Conservation (phyloP, 2,329 filamentous ascomycete species). For the Hypomyces rosellus region DNA sequence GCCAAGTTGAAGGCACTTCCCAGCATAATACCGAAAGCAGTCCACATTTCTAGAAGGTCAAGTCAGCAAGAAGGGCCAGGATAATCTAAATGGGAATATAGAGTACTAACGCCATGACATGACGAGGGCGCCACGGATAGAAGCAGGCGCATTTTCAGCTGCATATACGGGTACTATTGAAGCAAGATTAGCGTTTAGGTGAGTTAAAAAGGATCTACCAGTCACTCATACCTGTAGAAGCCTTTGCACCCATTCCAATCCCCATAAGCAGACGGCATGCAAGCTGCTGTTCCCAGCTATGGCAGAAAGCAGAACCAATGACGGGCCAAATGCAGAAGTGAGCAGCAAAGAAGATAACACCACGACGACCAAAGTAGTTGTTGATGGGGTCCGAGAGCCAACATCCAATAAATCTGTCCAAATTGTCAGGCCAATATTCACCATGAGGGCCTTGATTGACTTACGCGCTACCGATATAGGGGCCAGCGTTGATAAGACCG, state of each 20-base stretch:
- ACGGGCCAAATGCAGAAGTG: slow-evolving; percentile 61
- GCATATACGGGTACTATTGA: slow-evolving; percentile 66
- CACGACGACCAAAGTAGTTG: slow-evolving; percentile 36
- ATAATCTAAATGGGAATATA: not conserved
- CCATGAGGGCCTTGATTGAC: slow-evolving; percentile 18
- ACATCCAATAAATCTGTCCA: slow-evolving; percentile 41
- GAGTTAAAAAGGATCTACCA: too few relatives aligned
- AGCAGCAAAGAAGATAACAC: slow-evolving; percentile 64
- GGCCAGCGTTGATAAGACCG: slow-evolving; percentile 58
- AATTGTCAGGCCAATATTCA: slow-evolving; percentile 8
- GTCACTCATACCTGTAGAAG: slow-evolving; percentile 34
- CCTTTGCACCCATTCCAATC: slow-evolving; percentile 62
- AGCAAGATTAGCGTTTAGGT: slow-evolving; percentile 23
- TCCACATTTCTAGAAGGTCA: slow-evolving; percentile 53
- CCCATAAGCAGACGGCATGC: slow-evolving; percentile 62
- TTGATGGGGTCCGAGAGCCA: slow-evolving; percentile 62
- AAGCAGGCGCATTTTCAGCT: slow-evolving; percentile 63
- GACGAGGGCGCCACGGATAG: slow-evolving; percentile 66
- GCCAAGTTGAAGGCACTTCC: slow-evolving; percentile 35
- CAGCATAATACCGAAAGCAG: slow-evolving; percentile 44
- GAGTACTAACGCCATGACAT: slow-evolving; percentile 60
- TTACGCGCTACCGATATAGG: slow-evolving; percentile 41
- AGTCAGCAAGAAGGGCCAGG: not conserved
- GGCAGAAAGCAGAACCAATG: slow-evolving; percentile 57
- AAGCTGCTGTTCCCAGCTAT: slow-evolving; percentile 62